These are phyloP conservation scores for Blastocladiella britannica DNA, from an alignment of 192 early-diverging fungal species.

Conservation along the genomic window DNA sequence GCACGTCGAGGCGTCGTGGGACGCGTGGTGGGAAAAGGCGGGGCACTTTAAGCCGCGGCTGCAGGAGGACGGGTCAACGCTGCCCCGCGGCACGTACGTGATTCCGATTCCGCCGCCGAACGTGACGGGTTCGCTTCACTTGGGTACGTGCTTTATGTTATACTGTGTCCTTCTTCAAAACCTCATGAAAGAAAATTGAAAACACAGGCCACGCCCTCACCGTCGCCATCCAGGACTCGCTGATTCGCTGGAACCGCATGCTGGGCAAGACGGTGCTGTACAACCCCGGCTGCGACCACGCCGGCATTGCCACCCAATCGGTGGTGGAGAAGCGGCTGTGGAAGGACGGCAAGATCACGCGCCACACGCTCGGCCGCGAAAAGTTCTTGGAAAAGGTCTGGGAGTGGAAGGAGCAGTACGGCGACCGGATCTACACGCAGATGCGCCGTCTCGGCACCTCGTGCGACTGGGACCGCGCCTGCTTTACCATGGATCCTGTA, in stretches of 20 bases:
- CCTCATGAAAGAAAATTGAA: no score
- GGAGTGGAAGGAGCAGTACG: constrained; percentile 87
- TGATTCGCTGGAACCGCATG: constrained; percentile 97
- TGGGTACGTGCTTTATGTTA: constrained; percentile 14
- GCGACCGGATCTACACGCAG: constrained; percentile 63
- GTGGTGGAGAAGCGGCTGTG: constrained; percentile 92
- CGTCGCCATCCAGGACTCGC: constrained; percentile 78
- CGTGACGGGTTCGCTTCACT: constrained; percentile 88
- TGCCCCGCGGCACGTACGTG: constrained; percentile 62
- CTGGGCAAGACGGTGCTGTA: constrained; percentile 82
- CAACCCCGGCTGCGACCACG: constrained; percentile 89
- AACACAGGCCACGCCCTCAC: constrained; percentile 63
- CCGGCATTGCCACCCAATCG: constrained; percentile 88
- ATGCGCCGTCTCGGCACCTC: constrained; percentile 74
- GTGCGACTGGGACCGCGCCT: constrained; percentile 77
- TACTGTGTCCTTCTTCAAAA: no score
- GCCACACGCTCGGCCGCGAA: constrained; percentile 85
- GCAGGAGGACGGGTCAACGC: constrained; percentile 42
- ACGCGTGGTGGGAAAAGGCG: constrained; percentile 90
- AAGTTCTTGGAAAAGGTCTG: constrained; percentile 70
- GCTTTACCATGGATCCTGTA: constrained; percentile 78
- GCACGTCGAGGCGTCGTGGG: constrained; percentile 89
- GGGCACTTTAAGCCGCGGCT: constrained; percentile 75
- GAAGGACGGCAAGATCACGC: constrained; percentile 59
- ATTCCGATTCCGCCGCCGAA: constrained; percentile 97